Evolutionary conservation across 352 stramenopile species (phyloP).

Genomic region (Globisporangium carolinianum): DNA sequence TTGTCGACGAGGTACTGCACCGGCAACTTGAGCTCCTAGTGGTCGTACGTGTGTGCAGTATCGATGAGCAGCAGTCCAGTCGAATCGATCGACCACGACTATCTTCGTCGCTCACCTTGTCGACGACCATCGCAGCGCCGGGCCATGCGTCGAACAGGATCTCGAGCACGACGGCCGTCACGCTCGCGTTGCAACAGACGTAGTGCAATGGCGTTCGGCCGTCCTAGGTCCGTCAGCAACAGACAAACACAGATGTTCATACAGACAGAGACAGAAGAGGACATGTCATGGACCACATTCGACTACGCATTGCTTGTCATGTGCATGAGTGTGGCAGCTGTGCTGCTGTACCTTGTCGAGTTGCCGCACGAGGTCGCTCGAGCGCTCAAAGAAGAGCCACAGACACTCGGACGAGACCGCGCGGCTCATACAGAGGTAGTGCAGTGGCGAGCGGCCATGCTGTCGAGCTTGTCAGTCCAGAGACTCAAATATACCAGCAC

Average conservation of each 20-base stretch:
- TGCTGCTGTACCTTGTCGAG: conserved; percentile 31
- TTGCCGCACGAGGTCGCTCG: conserved; percentile 39
- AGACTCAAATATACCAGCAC: no score
- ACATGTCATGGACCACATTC: neutral
- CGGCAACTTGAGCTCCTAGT: conserved; percentile 54
- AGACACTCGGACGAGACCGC: conserved; percentile 45
- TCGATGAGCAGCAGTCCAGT: neutral
- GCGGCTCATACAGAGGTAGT: conserved; percentile 67
- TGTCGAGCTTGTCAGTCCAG: conserved; percentile 5
- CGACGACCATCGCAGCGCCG: conserved; percentile 38
- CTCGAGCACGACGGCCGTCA: conserved; percentile 46
- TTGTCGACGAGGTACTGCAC: conserved; percentile 75
- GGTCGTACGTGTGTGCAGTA: no score
- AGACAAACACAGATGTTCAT: neutral
- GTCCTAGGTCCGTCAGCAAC: conserved; percentile 21
- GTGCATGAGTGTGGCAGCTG: neutral
- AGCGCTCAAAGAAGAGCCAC: conserved; percentile 69
- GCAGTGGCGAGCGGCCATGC: conserved; percentile 51
- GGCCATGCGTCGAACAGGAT: conserved; percentile 69
- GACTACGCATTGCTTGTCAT: neutral
- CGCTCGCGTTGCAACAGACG: conserved; percentile 43
- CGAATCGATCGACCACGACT: neutral
- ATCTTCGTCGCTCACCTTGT: conserved; percentile 24
- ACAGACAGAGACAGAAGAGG: neutral
- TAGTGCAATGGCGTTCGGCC: conserved; percentile 54